Base-by-base conservation (phyloP, 192 early-diverging fungal species). In the Dispira simplex region DNA sequence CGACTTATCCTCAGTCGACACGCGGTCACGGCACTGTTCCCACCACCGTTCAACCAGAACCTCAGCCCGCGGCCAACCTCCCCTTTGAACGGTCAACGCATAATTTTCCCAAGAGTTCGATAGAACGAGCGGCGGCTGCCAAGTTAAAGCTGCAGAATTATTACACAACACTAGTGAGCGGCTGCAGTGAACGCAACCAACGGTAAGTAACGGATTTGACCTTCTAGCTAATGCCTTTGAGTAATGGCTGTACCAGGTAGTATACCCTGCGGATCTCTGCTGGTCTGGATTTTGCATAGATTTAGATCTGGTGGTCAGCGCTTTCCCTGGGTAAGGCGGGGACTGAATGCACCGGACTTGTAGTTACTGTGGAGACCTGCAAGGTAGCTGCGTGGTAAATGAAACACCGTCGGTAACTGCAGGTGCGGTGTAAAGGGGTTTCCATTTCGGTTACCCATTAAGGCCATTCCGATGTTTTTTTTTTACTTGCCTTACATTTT, bases 61-160 rank as follows among this genome's bases (percentile, higher is more conserved):
- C 32, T 39, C 32, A 39, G 6, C 32, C 32, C 32, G 32, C 32
- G 32, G 32, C 59, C 59, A 45, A 62, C 20, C 44, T 62, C 23
- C 59, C n/a, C 44, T 62, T 62, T 45, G 43, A 62, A 10, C 59
- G 59, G n/a, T 45, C 59, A 14, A 62, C 59, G 2, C 59, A 25
- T n/a, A 39, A 39, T 20, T 45, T 62, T n/a, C 59, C 59, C 32
- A 62, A 62, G 59, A 45, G 59, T 45, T 25, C n/a, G n/a, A 64
- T 96, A 11, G 97, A 99, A 46, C 79, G 89, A 68, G 87, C 93
- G 8, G 82, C 90, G 0, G 85, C 88, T 10, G 93, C 92, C 46
- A 97, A 93, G 73, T 82, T 89, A 48, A 89, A 88, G 62, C 78
- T 99, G 27, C 89, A 97, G 67, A 81, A 92, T 75, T 93, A 92